A percentile compares a stretch with the other conserved stretches of the same genome.
These are phyloP conservation scores for Pyrenula massariospora DNA, from an alignment of 495 filamentous ascomycete species.

Conservation along the genomic window DNA sequence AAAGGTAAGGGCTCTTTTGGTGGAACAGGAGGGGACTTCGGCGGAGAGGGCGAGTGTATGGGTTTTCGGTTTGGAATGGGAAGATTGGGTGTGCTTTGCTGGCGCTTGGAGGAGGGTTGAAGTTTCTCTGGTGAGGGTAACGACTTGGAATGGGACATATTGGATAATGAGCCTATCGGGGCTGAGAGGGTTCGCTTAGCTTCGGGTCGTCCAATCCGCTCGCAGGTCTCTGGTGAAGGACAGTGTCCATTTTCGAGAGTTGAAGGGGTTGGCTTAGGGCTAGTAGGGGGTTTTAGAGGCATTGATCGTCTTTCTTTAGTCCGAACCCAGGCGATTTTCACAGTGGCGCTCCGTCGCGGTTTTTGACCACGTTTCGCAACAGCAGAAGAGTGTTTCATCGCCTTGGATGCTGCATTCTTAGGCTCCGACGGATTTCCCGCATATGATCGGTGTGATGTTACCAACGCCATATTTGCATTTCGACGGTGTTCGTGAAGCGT, in stretches of 20 bases:
- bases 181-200: background rate
- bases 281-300: background rate
- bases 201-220: background rate
- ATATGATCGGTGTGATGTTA: too few species aligned
- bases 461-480: too few species aligned
- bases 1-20: background rate
- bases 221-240: background rate
- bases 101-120: background rate
- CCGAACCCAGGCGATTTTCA: background rate
- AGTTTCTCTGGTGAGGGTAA: too few species aligned
- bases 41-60: background rate
- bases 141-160: too few species aligned
- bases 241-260: too few species aligned
- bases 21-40: background rate
- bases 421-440: too few species aligned
- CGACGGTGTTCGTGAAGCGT: background rate
- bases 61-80: background rate
- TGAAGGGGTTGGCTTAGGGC: too few species aligned
- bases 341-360: background rate
- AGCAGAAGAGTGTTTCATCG: too few species aligned
- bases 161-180: background rate
- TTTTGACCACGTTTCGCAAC: background rate
- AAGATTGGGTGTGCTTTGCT: background rate
- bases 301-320: background rate
- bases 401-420: too few species aligned